These are phyloP conservation scores for Volvariella volvacea DNA, from an alignment of 1,284 basidiomycete genomes.

Conservation along the genomic window DNA sequence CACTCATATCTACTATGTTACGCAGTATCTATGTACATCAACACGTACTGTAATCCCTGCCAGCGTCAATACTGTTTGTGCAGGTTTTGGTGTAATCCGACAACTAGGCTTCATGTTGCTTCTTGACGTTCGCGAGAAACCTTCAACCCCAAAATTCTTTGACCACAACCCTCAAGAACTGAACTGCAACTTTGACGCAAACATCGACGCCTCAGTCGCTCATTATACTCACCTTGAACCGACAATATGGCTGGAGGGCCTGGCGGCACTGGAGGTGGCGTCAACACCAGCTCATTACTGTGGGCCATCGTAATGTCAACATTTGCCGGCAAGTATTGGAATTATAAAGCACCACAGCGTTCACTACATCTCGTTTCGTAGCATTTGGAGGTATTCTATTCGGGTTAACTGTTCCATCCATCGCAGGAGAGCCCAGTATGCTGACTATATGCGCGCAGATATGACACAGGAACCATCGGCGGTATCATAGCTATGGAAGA, in stretches of 20 bases:
- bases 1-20: too few species aligned
- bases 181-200: too few species aligned
- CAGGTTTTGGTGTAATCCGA: too few species aligned
- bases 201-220: too few species aligned
- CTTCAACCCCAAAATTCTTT: too few species aligned
- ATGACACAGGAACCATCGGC: conserved; percentile 25
- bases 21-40: too few species aligned
- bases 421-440: too few species aligned
- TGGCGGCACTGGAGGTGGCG: conserved; percentile 20
- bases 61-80: too few species aligned
- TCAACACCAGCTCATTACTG: conserved; percentile 18
- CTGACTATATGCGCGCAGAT: conserved; percentile 11
- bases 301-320: conserved; percentile 26
- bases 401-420: conserved; percentile 21
- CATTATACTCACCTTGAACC: conserved; percentile 2
- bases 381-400: conserved; percentile 76
- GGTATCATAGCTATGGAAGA: conserved; percentile 24
- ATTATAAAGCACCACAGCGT: not conserved
- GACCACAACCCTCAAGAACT: too few species aligned
- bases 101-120: too few species aligned
- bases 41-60: too few species aligned
- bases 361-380: conserved; percentile 4
- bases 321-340: conserved; percentile 19
- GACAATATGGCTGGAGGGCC: conserved; percentile 23
- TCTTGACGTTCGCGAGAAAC: too few species aligned